phyloP scores from a whole-genome alignment of 2,329 filamentous ascomycete genomes.

The Fusarium liriodendri region DNA sequence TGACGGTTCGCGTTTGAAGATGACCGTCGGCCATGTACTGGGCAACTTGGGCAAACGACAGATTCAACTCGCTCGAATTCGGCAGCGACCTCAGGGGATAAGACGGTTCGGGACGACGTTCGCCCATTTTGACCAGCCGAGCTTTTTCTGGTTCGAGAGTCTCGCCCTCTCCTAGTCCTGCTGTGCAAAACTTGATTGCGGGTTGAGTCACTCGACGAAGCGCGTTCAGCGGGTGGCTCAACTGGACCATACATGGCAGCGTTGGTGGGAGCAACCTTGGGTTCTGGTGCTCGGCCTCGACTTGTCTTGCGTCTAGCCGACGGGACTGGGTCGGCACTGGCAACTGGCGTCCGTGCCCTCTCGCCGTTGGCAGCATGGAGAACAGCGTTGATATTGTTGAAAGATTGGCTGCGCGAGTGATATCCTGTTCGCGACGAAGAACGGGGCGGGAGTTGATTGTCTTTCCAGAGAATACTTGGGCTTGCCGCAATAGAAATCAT shows the following conservation, averaged over 20 bases:
- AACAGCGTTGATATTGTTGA: neutral
- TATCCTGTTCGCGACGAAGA: neutral
- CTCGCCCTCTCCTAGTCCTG: neutral
- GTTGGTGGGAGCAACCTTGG: constrained; percentile 1
- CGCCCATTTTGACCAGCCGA: neutral
- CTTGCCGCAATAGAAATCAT: constrained; percentile 24
- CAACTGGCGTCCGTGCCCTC: neutral
- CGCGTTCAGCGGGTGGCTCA: neutral
- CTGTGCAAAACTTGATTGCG: constrained; percentile 25
- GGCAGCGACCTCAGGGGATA: neutral
- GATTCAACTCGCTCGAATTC: constrained; percentile 23
- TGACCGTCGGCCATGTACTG: constrained; percentile 20
- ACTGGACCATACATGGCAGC: neutral
- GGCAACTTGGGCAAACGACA: constrained; percentile 15
- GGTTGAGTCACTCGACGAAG: constrained; percentile 22
- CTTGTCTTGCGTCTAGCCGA: constrained; percentile 14
- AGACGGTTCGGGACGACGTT: neutral
- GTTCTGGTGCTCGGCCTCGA: constrained; percentile 23
- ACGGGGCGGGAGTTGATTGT: neutral
- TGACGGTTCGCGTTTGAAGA: neutral
- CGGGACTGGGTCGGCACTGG: too few species aligned
- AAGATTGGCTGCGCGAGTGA: constrained; percentile 28
- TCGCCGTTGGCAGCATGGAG: neutral
- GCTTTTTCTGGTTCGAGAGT: neutral
- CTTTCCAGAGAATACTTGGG: constrained; percentile 18